phyloP scores from a whole-genome alignment of 176 grass and related monocot species.

The Aegilops longissima region DNA sequence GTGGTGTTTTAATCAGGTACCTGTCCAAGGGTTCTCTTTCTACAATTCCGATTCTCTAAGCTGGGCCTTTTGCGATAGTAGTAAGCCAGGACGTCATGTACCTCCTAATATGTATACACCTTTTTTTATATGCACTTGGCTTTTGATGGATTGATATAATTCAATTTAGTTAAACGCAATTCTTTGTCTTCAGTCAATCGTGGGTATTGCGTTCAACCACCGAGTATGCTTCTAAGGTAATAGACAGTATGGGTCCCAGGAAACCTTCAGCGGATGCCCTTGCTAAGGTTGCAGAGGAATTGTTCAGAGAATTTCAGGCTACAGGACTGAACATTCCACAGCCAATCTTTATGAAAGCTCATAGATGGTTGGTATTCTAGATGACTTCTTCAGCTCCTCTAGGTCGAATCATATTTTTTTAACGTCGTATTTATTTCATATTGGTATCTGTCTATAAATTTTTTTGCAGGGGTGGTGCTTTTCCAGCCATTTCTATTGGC shows the following conservation, averaged over 20 bases:
- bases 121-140: not conserved
- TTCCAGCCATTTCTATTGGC: conserved; percentile 54
- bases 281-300: conserved; percentile 73
- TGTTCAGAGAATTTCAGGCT: conserved; percentile 77
- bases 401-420: conserved; percentile 5
- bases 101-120: conserved; percentile 51
- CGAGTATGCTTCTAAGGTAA: conserved; percentile 70
- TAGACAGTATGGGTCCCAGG: conserved; percentile 51
- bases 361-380: conserved; percentile 78
- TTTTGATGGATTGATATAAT: not conserved
- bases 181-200: conserved; percentile 57
- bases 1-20: conserved; percentile 53
- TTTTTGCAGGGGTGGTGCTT: conserved; percentile 73
- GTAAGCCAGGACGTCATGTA: conserved; percentile 64
- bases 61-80: conserved; percentile 78
- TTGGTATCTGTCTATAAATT: conserved; percentile 15
- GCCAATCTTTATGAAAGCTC: conserved; percentile 88
- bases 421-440: not conserved
- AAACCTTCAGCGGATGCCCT: conserved; percentile 84
- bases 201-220: conserved; percentile 89
- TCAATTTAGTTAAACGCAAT: conserved; percentile 1
- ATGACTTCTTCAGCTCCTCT: conserved; percentile 3
- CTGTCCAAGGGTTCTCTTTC: conserved; percentile 85
- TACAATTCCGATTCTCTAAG: conserved; percentile 81
- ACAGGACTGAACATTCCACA: conserved; percentile 64